phyloP scores from a whole-genome alignment of 495 filamentous ascomycete genomes.

The Aspergillus campestris region DNA sequence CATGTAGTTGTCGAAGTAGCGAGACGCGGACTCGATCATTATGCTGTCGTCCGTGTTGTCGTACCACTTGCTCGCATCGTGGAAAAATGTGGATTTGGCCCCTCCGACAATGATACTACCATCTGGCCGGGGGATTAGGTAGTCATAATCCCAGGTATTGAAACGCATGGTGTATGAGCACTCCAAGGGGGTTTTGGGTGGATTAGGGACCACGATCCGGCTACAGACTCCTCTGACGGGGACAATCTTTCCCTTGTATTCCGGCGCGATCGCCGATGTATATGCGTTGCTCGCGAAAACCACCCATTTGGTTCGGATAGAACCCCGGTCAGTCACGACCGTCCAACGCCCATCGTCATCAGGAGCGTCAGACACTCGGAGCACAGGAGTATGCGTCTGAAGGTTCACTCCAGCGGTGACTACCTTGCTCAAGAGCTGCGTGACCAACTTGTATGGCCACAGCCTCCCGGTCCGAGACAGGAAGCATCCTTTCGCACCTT shows the following conservation, averaged over 20 bases:
- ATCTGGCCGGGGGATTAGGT: constrained; percentile 43
- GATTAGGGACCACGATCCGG: constrained; percentile 23
- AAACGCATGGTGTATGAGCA: constrained; percentile 19
- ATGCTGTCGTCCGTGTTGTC: constrained; percentile 40
- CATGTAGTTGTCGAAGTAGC: constrained; percentile 43
- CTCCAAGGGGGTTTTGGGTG: constrained; percentile 7
- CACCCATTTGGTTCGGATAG: constrained; percentile 48
- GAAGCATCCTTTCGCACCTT: constrained; percentile 37
- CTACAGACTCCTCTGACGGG: constrained; percentile 54
- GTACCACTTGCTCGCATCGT: constrained; percentile 36
- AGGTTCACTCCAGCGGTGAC: constrained; percentile 57
- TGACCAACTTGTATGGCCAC: constrained; percentile 82
- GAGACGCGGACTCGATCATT: constrained; percentile 28
- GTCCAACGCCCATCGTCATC: constrained; percentile 12
- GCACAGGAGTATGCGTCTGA: constrained; percentile 66
- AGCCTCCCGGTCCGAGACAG: constrained; percentile 35
- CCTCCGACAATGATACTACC: constrained; percentile 48
- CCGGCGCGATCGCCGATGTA: constrained; percentile 61
- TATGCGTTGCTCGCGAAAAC: constrained; percentile 76
- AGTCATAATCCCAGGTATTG: constrained; percentile 28
- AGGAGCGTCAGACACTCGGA: constrained; percentile 19
- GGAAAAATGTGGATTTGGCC: constrained; percentile 26
- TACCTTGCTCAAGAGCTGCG: constrained; percentile 52
- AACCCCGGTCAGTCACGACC: constrained; percentile 57
- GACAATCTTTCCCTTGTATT: constrained; percentile 62